These are phyloP conservation scores for Basipetospora chlamydospora DNA, from an alignment of 2,329 filamentous ascomycete species.

Conservation along the genomic window DNA sequence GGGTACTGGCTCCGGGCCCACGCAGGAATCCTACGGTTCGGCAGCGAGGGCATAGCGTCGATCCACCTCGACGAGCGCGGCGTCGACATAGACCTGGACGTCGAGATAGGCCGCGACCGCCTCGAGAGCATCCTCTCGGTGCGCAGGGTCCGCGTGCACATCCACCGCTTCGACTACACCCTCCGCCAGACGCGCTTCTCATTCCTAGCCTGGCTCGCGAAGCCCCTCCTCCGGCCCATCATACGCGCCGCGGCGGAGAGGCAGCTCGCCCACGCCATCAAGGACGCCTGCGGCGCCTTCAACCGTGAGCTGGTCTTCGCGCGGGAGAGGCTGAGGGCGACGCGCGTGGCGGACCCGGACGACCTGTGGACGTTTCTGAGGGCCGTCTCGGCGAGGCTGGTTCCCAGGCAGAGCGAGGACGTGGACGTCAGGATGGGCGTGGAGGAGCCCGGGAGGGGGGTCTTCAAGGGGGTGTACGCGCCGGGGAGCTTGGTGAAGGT, in stretches of 20 bases:
- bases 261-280: slow-evolving; percentile 59
- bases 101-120: slow-evolving; percentile 66
- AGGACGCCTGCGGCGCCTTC: slow-evolving; percentile 51
- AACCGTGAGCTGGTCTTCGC: slow-evolving; percentile 83
- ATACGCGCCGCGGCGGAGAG: slow-evolving; percentile 66
- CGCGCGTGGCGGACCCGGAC: slow-evolving; percentile 63
- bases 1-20: slow-evolving; percentile 82
- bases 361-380: slow-evolving; percentile 29
- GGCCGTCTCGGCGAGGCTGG: slow-evolving; percentile 68
- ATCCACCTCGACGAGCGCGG: slow-evolving; percentile 78
- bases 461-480: slow-evolving; percentile 76
- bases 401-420: slow-evolving; percentile 62
- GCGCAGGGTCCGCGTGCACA: slow-evolving; percentile 58
- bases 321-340: slow-evolving; percentile 71
- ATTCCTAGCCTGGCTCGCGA: slow-evolving; percentile 68
- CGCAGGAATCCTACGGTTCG: slow-evolving; percentile 57
- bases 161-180: slow-evolving; percentile 76
- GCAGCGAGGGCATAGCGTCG: slow-evolving; percentile 72
- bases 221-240: slow-evolving; percentile 69
- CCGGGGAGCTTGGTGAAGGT: slow-evolving; percentile 79
- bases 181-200: slow-evolving; percentile 62
- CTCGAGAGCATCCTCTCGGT: slow-evolving; percentile 73
- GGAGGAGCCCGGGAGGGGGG: slow-evolving; percentile 27
- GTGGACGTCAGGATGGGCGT: slow-evolving; percentile 61
- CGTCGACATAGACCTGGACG: slow-evolving; percentile 70